phyloP scores from a whole-genome alignment of 2,329 filamentous ascomycete genomes.

The Ophiosphaerella korrae region DNA sequence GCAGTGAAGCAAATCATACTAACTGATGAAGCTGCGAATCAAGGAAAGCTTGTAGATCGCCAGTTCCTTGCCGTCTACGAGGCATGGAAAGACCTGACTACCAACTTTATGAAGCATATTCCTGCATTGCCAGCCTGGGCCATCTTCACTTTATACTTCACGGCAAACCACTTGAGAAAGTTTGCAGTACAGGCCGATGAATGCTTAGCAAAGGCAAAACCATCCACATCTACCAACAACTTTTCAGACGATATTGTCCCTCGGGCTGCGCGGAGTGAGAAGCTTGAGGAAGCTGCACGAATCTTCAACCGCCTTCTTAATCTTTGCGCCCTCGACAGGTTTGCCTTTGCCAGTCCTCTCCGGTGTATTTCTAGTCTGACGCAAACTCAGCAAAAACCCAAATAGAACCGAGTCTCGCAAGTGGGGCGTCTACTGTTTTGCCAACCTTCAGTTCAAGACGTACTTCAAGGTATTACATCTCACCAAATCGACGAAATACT shows the following conservation, averaged over 20 bases:
- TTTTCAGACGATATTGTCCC: slow-evolving; percentile 83
- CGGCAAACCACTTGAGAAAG: slow-evolving; percentile 81
- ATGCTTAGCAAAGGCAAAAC: slow-evolving; percentile 60
- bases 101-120: slow-evolving; percentile 79
- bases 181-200: slow-evolving; percentile 93
- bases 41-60: slow-evolving; percentile 51
- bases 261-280: slow-evolving; percentile 70
- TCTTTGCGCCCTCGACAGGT: slow-evolving; percentile 88
- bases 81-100: slow-evolving; percentile 84
- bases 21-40: slow-evolving; percentile 61
- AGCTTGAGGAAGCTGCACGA: slow-evolving; percentile 87
- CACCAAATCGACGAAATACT: not conserved
- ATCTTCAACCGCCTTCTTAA: slow-evolving; percentile 92
- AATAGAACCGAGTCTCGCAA: slow-evolving; percentile 84
- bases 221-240: slow-evolving; percentile 52
- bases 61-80: slow-evolving; percentile 86
- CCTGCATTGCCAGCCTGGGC: slow-evolving; percentile 87
- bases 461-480: slow-evolving; percentile 74
- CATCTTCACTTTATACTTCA: slow-evolving; percentile 85
- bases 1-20: slow-evolving; percentile 74
- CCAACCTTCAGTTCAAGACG: slow-evolving; percentile 95
- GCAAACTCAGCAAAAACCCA: slow-evolving; percentile 69
- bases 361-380: slow-evolving; percentile 22
- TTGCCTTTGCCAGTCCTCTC: slow-evolving; percentile 21
- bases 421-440: slow-evolving; percentile 96